Percentiles rank a stretch among this genome's conserved stretches.
These are phyloP conservation scores for Pseudogymnoascus sp. DNA, from an alignment of 2,329 filamentous ascomycete genomes.

Conservation along the genomic window DNA sequence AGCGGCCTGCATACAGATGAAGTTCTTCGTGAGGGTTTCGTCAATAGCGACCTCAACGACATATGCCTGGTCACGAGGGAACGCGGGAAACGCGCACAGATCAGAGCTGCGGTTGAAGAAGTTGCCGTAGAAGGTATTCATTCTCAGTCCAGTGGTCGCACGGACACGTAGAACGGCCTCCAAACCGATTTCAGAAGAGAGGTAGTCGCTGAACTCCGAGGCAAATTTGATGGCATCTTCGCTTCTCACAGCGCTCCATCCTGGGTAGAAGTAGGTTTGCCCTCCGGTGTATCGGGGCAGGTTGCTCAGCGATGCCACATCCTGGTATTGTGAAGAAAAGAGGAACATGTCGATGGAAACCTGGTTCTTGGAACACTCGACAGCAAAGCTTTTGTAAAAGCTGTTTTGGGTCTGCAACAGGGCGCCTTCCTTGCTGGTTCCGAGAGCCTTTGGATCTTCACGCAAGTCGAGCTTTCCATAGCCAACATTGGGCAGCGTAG, in stretches of 20 bases:
- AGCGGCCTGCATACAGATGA: conserved; percentile 87
- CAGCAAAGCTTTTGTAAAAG: conserved; percentile 98
- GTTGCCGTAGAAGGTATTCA: conserved; percentile 94
- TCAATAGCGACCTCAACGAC: conserved; percentile 98
- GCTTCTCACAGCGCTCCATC: conserved; percentile 87
- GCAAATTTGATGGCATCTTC: conserved; percentile 98
- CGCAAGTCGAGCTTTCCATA: conserved; percentile 86
- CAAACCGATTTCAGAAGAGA: conserved; percentile 93
- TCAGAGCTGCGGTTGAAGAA: conserved; percentile 99
- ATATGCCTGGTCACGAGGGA: conserved; percentile 94
- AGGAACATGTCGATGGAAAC: conserved; percentile 98
- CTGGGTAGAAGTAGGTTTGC: conserved; percentile 97
- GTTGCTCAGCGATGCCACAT: conserved; percentile 93
- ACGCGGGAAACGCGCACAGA: conserved; percentile 94
- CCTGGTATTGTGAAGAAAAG: conserved; percentile 92
- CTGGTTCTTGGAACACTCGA: conserved; percentile 98
- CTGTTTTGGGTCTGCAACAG: conserved; percentile 87
- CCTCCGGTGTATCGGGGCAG: conserved; percentile 93
- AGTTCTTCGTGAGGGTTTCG: conserved; percentile 83
- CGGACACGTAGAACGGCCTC: conserved; percentile 94
- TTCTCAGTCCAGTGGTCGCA: conserved; percentile 86
- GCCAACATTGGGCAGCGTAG: conserved; percentile 83
- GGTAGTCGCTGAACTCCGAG: conserved; percentile 89
- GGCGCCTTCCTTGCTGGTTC: conserved; percentile 83
- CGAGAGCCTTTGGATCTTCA: conserved; percentile 92